Percentiles rank a stretch among this genome's conserved stretches.
phyloP scores from a whole-genome alignment of 176 grass and related monocot species.

The Puya raimondii region DNA sequence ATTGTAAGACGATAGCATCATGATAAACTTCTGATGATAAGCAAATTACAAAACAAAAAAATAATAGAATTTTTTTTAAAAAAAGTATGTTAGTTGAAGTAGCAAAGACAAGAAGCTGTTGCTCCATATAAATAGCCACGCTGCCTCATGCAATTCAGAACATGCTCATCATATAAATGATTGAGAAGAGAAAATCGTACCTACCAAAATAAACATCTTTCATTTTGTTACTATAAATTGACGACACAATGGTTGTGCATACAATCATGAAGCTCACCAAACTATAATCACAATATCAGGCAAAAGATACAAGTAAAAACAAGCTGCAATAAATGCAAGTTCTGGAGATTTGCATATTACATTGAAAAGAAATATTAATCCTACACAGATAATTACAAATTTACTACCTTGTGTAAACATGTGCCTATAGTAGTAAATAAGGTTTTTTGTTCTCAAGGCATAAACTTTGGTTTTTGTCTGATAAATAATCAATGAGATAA shows the following conservation, averaged over 20 bases:
- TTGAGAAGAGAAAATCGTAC: no score
- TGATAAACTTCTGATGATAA: background rate
- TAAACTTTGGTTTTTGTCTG: background rate
- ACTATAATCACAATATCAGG: background rate
- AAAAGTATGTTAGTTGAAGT: background rate
- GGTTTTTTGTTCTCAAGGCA: background rate
- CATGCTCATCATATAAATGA: no score
- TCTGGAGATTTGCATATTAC: no score
- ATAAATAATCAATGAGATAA: background rate
- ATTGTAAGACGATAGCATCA: slow-evolving; percentile 11
- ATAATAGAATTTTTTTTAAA: background rate
- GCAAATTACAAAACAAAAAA: background rate
- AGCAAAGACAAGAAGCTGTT: background rate
- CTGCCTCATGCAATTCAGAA: background rate
- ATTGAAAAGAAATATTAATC: no score
- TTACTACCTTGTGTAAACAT: no score
- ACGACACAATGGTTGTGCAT: background rate
- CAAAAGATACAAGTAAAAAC: background rate
- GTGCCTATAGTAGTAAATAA: no score
- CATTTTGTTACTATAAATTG: background rate
- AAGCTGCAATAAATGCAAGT: background rate
- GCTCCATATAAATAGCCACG: background rate
- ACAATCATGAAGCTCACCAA: background rate
- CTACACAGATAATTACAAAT: no score
- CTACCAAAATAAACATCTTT: no score